Evolutionary conservation across 345 rosid species (phyloP), one percentile per base, ranked within the genome.

Genomic region (Populus deltoides): DNA sequence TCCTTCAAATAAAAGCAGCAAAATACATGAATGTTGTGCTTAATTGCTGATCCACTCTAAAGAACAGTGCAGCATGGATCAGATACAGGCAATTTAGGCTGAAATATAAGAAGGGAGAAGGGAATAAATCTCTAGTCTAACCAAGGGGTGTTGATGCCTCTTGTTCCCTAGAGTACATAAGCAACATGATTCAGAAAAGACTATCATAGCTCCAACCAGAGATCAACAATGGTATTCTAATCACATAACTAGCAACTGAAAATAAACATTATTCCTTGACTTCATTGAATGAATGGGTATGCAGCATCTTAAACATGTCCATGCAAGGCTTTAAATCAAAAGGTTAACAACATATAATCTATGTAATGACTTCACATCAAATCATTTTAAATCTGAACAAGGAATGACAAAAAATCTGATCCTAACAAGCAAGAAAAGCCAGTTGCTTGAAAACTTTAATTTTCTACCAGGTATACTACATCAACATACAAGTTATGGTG

Each of bases 1-100:
- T 86, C 80, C 97, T 94, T 80, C 71, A 75, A 6, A 78, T 76
- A 36, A 12, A 75, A 63, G 53, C 2, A 12, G 72, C 70, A 51
- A 69, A 43, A 33, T 20, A 75, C 31, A 27, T 36, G 24, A 73
- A 45, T 70, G 36, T 36, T 73, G 35, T 43, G 25, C 67, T 66
- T 36, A 49, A 49, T 65, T n/a, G 16, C 51, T 31, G 22, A 17
- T 16, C 55, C 55, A 49, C 17, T 49, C 55, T 49, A 49, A 49
- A 49, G 22, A 49, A 16, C 55, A 49, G 55, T 1, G 51, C 16
- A 45, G 17, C 51, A 45, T 13, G 6, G 51, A 45, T 13, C 51
- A 3, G 51, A 12, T 13, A 45, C 51, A 45, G 51, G 17, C 51
- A 45, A 45, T 13, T 45, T 13, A 13, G 17, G 51, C 51, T 45